These are phyloP conservation scores for Vanrija sp. DNA, from an alignment of 1,284 basidiomycete species.

Conservation along the genomic window DNA sequence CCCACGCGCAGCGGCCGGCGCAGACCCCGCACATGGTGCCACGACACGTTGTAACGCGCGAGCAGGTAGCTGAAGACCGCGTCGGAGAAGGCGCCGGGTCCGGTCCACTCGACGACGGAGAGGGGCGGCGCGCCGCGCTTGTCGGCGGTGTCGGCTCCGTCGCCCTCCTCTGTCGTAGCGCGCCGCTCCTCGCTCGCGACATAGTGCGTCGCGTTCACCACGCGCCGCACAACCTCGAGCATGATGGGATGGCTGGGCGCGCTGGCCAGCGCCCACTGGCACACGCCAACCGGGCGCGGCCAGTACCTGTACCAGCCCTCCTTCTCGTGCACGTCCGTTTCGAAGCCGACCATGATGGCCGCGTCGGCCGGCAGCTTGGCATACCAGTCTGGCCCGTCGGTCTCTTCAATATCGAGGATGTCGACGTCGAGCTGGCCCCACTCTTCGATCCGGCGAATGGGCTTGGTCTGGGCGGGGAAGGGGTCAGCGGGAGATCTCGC, in stretches of 20 bases:
- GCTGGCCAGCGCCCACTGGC: conserved; percentile 48
- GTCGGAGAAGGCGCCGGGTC: conserved; percentile 43
- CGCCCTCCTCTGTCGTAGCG: too few species aligned
- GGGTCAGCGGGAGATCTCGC: neutral
- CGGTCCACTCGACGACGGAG: conserved; percentile 49
- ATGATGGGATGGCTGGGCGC: conserved; percentile 48
- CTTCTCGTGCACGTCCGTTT: conserved; percentile 45
- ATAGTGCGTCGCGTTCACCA: conserved; percentile 36
- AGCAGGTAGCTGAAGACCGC: conserved; percentile 43
- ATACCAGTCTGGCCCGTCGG: conserved; percentile 30
- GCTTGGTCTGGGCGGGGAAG: conserved; percentile 26
- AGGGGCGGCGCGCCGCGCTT: conserved; percentile 7
- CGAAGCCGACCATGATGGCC: conserved; percentile 45
- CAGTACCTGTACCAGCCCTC: conserved; percentile 32
- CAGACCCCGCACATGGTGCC: conserved; percentile 43
- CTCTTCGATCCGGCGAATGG: conserved; percentile 34
- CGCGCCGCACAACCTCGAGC: conserved; percentile 43
- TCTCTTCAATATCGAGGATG: conserved; percentile 24
- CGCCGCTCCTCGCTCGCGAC: neutral
- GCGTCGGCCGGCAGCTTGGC: conserved; percentile 27
- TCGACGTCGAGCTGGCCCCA: conserved; percentile 37
- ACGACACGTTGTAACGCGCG: conserved; percentile 43
- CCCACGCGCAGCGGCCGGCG: conserved; percentile 45
- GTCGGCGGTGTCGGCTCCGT: too few species aligned
- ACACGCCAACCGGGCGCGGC: conserved; percentile 43